phyloP scores from a whole-genome alignment of 306 rosid species.

The Carpinus viminea region DNA sequence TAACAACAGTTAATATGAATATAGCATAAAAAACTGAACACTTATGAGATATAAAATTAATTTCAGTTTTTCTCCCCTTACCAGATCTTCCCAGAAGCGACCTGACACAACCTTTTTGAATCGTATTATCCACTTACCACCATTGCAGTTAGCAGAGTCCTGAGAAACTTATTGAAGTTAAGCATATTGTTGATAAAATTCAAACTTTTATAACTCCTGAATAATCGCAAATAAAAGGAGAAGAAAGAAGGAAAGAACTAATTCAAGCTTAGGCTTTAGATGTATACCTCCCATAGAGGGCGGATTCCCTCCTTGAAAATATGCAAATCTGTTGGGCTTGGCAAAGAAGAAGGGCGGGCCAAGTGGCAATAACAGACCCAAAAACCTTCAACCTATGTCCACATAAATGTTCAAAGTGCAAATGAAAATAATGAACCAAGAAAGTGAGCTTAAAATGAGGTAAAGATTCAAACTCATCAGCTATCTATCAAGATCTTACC shows the following conservation, averaged over 20 bases:
- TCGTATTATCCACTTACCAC: constrained; percentile 96
- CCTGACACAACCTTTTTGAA: constrained; percentile 86
- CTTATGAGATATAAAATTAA: neutral
- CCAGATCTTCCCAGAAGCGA: constrained; percentile 97
- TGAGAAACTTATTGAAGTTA: constrained; percentile 26
- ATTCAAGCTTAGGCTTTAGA: constrained; percentile 13
- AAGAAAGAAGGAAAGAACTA: constrained; percentile 12
- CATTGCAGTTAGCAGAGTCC: constrained; percentile 95
- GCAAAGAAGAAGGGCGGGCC: constrained; percentile 79
- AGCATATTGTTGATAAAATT: neutral
- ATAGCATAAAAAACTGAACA: neutral
- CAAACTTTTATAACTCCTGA: constrained; percentile 9
- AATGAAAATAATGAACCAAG: neutral
- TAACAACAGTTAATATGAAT: neutral
- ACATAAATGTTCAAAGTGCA: neutral
- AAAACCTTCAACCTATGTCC: constrained; percentile 79
- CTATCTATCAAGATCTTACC: constrained; percentile 39
- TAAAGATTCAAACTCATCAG: neutral
- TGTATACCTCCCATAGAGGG: constrained; percentile 87
- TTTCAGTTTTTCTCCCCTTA: constrained; percentile 33
- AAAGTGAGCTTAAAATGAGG: constrained; percentile 19
- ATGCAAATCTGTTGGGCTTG: constrained; percentile 94
- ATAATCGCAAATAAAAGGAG: neutral
- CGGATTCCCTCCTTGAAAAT: constrained; percentile 96
- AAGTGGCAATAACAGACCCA: constrained; percentile 92